phyloP scores from a whole-genome alignment of 2,329 filamentous ascomycete species.

The Ophiostoma novo-ulmi region DNA sequence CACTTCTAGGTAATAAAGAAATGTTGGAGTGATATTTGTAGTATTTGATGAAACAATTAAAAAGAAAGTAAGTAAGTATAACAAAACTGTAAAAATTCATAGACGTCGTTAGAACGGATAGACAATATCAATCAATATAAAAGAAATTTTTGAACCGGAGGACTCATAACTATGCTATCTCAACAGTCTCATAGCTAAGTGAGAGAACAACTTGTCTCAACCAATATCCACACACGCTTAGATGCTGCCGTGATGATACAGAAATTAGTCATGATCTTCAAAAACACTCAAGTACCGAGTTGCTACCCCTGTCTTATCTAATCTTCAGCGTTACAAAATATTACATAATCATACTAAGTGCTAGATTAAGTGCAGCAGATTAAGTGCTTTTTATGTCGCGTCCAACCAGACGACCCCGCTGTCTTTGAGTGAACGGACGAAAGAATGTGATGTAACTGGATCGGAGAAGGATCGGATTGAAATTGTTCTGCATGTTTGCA shows the following conservation, averaged over 20 bases:
- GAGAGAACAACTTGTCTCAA: too few species aligned
- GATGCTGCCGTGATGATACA: not conserved
- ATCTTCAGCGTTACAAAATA: not conserved
- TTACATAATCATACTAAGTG: slow-evolving; percentile 4
- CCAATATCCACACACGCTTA: not conserved
- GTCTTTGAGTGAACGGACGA: not conserved
- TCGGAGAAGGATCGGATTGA: not conserved
- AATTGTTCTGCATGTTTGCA: not conserved
- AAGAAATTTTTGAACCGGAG: too few species aligned
- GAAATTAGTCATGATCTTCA: not conserved
- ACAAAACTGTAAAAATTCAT: too few species aligned
- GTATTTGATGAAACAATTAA: too few species aligned
- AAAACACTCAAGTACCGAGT: not conserved
- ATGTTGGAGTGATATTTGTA: too few species aligned
- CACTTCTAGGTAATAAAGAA: too few species aligned
- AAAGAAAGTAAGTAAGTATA: too few species aligned
- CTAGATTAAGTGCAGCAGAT: slow-evolving; percentile 7
- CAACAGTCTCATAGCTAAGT: too few species aligned
- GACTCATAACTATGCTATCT: too few species aligned
- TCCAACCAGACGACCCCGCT: slow-evolving; percentile 4
- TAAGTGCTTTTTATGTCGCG: not conserved
- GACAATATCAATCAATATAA: too few species aligned
- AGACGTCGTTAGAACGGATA: too few species aligned
- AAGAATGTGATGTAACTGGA: slow-evolving; percentile 5
- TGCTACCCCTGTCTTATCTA: not conserved